Evolutionary conservation across 2,329 filamentous ascomycete species (phyloP).

Genomic region (Gnomoniopsis smithogilvyi): DNA sequence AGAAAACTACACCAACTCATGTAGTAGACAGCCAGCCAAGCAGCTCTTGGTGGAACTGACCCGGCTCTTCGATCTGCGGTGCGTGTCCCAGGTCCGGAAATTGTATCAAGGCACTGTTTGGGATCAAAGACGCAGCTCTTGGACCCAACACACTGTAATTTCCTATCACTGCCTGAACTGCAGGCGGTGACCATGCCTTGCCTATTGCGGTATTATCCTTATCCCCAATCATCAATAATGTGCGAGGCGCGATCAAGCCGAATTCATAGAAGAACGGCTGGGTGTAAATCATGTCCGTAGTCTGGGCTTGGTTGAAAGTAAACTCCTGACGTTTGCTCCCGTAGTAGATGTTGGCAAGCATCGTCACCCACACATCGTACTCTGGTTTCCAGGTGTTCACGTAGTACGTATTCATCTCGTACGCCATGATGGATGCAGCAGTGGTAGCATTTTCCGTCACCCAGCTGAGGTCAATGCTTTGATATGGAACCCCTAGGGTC

Average conservation of each 20-base stretch:
- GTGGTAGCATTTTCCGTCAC: constrained; percentile 36
- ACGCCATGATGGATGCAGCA: constrained; percentile 41
- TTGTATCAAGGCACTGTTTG: constrained; percentile 40
- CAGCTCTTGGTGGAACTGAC: constrained; percentile 42
- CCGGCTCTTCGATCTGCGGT: constrained; percentile 50
- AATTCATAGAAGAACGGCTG: constrained; percentile 51
- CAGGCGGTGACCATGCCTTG: constrained; percentile 45
- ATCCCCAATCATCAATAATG: constrained; percentile 47
- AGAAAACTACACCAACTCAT: neutral
- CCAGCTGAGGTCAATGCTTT: constrained; percentile 37
- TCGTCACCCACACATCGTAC: constrained; percentile 54
- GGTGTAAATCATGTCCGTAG: constrained; percentile 54
- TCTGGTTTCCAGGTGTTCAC: constrained; percentile 42
- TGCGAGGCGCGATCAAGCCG: constrained; percentile 38
- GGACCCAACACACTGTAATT: constrained; percentile 48
- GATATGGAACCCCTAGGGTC: constrained; percentile 45
- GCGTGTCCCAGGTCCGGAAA: constrained; percentile 49
- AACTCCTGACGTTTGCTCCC: constrained; percentile 40
- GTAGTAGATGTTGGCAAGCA: constrained; percentile 50
- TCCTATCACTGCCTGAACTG: constrained; percentile 42
- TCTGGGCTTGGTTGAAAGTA: constrained; percentile 44
- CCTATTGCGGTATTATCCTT: constrained; percentile 54
- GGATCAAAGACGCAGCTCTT: constrained; percentile 40
- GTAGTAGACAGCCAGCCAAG: constrained; percentile 39
- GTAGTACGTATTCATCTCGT: constrained; percentile 48